phyloP scores from a whole-genome alignment of 345 rosid species.

The Populus ilicifolia region DNA sequence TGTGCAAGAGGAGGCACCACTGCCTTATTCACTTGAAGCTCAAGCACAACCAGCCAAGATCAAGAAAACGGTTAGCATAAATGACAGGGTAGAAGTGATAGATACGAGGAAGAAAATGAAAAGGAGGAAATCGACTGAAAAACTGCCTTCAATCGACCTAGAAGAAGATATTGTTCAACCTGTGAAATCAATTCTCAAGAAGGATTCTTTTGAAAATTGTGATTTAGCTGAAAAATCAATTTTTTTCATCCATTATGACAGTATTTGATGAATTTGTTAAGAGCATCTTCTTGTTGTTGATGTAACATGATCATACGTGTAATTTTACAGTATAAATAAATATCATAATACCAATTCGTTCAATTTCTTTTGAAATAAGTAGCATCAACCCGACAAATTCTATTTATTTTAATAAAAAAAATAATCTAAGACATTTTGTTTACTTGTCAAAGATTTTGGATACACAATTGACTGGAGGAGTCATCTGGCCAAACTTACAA shows the following conservation, averaged over 20 bases:
- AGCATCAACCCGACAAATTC: too few relatives aligned
- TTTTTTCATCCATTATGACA: background rate
- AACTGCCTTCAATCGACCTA: slow-evolving; percentile 20
- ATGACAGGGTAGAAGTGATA: slow-evolving; percentile 44
- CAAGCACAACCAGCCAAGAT: slow-evolving; percentile 36
- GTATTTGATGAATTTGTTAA: background rate
- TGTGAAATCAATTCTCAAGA: slow-evolving; percentile 48
- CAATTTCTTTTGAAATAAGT: too few relatives aligned
- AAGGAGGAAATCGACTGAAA: slow-evolving; percentile 28
- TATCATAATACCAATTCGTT: too few relatives aligned
- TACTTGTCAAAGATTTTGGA: too few relatives aligned
- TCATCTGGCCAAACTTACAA: too few relatives aligned
- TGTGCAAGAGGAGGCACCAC: slow-evolving; percentile 11
- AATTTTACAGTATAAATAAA: too few relatives aligned
- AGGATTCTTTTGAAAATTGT: slow-evolving; percentile 15
- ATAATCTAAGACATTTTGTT: too few relatives aligned
- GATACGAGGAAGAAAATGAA: slow-evolving; percentile 24
- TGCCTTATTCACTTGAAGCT: background rate
- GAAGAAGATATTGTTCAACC: slow-evolving; percentile 34
- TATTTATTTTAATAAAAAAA: too few relatives aligned
- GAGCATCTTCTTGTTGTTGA: background rate
- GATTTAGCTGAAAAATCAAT: background rate
- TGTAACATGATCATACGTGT: too few relatives aligned
- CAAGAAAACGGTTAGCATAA: slow-evolving; percentile 53
- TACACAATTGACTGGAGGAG: too few relatives aligned